Conservation (phyloP, 2,329 filamentous ascomycete genomes). For the Fusarium avenaceum region DNA sequence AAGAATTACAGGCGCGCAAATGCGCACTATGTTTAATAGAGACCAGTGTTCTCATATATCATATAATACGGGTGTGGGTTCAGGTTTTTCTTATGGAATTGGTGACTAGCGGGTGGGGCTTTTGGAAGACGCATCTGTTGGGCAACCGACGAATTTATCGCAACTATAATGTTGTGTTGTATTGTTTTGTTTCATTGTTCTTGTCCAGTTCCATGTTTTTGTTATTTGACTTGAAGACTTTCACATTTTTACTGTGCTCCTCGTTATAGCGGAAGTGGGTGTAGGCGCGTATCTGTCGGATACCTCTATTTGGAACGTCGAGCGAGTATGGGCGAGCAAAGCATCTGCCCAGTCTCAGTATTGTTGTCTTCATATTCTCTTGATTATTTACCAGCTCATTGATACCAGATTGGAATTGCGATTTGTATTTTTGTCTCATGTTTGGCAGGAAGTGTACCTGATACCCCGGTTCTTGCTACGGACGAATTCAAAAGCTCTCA, state of each 20-base stretch:
- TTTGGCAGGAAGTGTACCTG: conserved; percentile 21
- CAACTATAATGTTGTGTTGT: conserved; percentile 26
- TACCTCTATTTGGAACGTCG: conserved; percentile 12
- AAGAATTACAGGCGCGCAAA: conserved; percentile 13
- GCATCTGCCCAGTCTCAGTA: conserved; percentile 23
- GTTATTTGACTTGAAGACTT: conserved; percentile 35
- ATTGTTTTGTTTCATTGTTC: conserved; percentile 27
- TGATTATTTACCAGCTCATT: conserved; percentile 19
- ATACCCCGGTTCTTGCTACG: conserved; percentile 36
- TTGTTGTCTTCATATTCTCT: conserved; percentile 14
- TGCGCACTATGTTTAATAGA: conserved; percentile 6
- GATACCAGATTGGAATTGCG: conserved; percentile 44
- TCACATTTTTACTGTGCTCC: conserved; percentile 28
- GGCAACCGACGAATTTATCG: conserved; percentile 46
- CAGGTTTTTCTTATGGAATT: conserved; percentile 37
- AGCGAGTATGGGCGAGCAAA: conserved; percentile 27
- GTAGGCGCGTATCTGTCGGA: conserved; percentile 36
- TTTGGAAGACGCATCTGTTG: conserved; percentile 50
- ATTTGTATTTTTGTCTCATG: conserved; percentile 14
- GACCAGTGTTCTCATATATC: conserved; percentile 35
- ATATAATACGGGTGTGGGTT: conserved; percentile 43
- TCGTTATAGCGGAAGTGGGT: conserved; percentile 23
- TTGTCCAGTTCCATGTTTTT: conserved; percentile 26
- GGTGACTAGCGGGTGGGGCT: conserved; percentile 42
- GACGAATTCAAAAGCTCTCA: conserved; percentile 14